phyloP scores from a whole-genome alignment of 2,329 filamentous ascomycete species.

The Botrytis aclada region DNA sequence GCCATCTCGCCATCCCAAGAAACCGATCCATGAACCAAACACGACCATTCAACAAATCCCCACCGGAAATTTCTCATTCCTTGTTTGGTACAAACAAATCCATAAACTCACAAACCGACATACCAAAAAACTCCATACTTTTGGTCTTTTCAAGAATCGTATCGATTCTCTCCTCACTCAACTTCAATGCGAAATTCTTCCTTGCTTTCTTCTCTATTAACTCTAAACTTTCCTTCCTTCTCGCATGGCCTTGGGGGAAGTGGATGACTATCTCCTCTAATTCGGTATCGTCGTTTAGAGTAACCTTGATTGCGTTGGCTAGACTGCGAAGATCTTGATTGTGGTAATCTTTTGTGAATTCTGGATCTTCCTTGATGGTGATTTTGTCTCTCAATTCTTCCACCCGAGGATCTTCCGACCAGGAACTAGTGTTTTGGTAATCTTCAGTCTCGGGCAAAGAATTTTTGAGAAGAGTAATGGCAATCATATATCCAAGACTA shows the following conservation, averaged over 20 bases:
- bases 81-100: slow-evolving; percentile 19
- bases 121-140: slow-evolving; percentile 19
- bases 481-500: slow-evolving; percentile 39
- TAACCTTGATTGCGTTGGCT: slow-evolving; percentile 33
- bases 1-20: not conserved
- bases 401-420: slow-evolving; percentile 3
- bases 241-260: slow-evolving; percentile 39
- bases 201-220: slow-evolving; percentile 29
- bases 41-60: not conserved
- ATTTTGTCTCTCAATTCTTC: slow-evolving; percentile 33
- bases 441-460: slow-evolving; percentile 14
- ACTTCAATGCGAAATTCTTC: slow-evolving; percentile 29
- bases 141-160: slow-evolving; percentile 13
- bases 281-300: slow-evolving; percentile 29
- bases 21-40: not conserved
- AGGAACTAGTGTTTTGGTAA: slow-evolving; percentile 16
- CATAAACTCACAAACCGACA: slow-evolving; percentile 16
- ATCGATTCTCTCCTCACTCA: slow-evolving; percentile 24
- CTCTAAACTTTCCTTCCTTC: slow-evolving; percentile 25
- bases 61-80: not conserved
- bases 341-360: slow-evolving; percentile 37
- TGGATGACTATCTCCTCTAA: slow-evolving; percentile 39
- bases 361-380: slow-evolving; percentile 30
- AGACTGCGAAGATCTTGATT: slow-evolving; percentile 34
- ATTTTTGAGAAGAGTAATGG: slow-evolving; percentile 38